Evolutionary conservation across 495 filamentous ascomycete genomes (phyloP), one percentile per base, ranked within the genome.

Genomic region (Aspergillus carlsbadensis): DNA sequence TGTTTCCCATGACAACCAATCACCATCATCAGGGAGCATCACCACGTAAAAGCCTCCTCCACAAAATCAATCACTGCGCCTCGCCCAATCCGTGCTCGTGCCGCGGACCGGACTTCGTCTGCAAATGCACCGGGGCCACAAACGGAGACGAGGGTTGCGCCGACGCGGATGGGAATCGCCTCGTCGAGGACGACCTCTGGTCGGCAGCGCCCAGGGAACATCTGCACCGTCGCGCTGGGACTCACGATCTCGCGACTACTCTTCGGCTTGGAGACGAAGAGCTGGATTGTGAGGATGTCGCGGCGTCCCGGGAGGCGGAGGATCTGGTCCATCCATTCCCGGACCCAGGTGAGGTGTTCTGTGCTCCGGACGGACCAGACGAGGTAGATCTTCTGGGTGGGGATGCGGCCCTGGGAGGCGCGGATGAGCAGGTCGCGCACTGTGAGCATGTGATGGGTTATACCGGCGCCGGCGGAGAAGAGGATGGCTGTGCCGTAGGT

Each of bases 21-120:
- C 3, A 8, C 26, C 4, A 29, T 29, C 26, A n/a, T 8, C 26
- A 8, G 3, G 26, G n/a, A n/a, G 2, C 37, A 41, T 10, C 51
- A 90, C 88, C 88, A 93, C 13, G 88, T 93, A 73, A 98, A 98
- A 41, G 90, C 89, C 76, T 98, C 94, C 69, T 98, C 94, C 20
- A 92, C 79, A 71, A 98, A 97, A 69, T 97, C 92, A 15, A 98
- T 77, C 29, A 78, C 81, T 18, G 83, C 85, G 4, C 81, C 79
- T 47, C 83, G 78, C 45, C 89, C 84, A 61, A 87, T 81, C 47
- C 82, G 78, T 34, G 71, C 75, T 49, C 94, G 77, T 17, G 88
- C 83, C 17, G 91, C 91, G 18, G 75, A 74, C 21, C 94, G 65
- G 0, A 98, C 95, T 57, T 91, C 88, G 72, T 98, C 94, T 26